Evolutionary conservation across 805 yeast genomes (phyloP).

Genomic region (Saturnispora saitoi): DNA sequence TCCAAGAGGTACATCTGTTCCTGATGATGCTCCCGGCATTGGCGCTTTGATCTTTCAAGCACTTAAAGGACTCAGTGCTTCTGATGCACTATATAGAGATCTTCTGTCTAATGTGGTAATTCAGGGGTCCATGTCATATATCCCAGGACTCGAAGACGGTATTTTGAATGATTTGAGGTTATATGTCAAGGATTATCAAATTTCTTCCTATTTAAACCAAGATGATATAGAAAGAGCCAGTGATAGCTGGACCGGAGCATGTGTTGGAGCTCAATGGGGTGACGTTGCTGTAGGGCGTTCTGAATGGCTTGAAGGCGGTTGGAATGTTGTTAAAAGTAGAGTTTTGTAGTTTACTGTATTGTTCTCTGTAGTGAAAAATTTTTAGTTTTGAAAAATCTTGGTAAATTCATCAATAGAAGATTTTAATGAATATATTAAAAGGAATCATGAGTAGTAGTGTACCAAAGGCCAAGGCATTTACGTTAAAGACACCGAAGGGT

Average conservation of each 20-base stretch:
- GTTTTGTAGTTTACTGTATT: neutral
- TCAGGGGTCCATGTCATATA: slow-evolving; percentile 52
- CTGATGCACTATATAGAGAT: slow-evolving; percentile 32
- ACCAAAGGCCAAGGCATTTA: slow-evolving; percentile 31
- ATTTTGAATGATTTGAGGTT: slow-evolving; percentile 46
- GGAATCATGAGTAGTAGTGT: neutral
- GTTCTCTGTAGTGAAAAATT: neutral
- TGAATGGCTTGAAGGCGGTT: slow-evolving; percentile 60
- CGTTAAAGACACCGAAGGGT: slow-evolving; percentile 93
- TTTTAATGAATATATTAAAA: slow-evolving; percentile 4
- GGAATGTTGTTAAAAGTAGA: slow-evolving; percentile 20
- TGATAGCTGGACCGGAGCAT: slow-evolving; percentile 68
- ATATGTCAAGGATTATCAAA: slow-evolving; percentile 42
- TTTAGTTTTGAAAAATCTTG: neutral
- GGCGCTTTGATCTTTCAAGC: slow-evolving; percentile 37
- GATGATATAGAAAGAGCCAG: slow-evolving; percentile 44
- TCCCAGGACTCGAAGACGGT: slow-evolving; percentile 49
- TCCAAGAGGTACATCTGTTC: slow-evolving; percentile 21
- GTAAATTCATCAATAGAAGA: neutral
- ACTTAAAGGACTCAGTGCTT: slow-evolving; percentile 37
- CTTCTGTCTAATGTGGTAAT: slow-evolving; percentile 42
- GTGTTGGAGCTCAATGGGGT: slow-evolving; percentile 51
- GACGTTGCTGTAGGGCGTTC: slow-evolving; percentile 53
- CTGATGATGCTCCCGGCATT: slow-evolving; percentile 44
- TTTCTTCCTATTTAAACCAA: slow-evolving; percentile 33